Evolutionary conservation across 768 basidiomycete genomes (phyloP), one percentile per base, ranked within the genome.

Genomic region (Lactarius akahatsu): DNA sequence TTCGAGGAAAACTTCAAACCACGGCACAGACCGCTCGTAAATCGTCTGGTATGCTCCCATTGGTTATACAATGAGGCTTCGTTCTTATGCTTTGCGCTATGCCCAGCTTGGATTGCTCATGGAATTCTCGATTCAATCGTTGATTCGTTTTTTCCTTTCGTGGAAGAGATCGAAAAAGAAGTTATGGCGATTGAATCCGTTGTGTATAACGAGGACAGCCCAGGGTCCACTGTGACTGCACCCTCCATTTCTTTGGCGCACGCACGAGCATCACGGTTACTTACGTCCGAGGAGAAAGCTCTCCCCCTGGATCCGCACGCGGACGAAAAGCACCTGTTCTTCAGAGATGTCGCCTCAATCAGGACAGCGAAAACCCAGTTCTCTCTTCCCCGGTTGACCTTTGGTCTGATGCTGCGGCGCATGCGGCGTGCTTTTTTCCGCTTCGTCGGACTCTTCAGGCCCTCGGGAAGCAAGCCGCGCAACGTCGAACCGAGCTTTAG

Each of bases 51-150:
- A 70, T 62, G 83, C 72, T 28, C 20, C 26, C 26, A 55, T 11
- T 26, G 50, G 50, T 28, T n/a, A 7, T 10, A 36, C 6, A 20
- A 20, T 1, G 13, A 38, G 20, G 2, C 57, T 43, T 4, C 6
- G 15, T 50, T 54, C 57, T 50, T 36, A 62, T 40, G 23, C n/a
- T 2, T 36, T 6, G 41, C 38, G 45, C 15, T 68, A 38, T 26
- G 3, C 23, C 7, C 71, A 94, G 95, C 95, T 74, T 96, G 94
- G 93, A 92, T 98, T 69, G 94, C 93, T 0, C 94, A 98, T 75
- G 91, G 89, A 26, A 82, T 97, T 62, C 79, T 98, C 69, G 96
- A 97, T 73, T 96, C 94, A 1, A 87, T 98, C 61, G 94, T 98
- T 26, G 95, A 98, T 74, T 89, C 92, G 0, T 96, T 96, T 77